Conservation (phyloP, 805 yeast genomes). For the Kodamaea kakaduensis region DNA sequence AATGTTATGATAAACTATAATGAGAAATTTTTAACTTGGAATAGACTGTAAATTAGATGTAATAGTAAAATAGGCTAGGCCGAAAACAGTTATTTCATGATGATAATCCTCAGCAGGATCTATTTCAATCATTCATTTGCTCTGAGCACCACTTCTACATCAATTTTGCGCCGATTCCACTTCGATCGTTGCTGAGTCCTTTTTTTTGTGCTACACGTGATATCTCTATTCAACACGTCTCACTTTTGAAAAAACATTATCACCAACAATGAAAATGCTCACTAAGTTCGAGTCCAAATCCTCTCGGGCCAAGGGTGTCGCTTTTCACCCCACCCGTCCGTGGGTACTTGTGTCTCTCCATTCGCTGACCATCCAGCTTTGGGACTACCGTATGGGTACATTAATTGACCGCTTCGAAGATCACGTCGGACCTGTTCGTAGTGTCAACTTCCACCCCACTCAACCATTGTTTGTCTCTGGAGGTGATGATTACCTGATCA, state of each 20-base stretch:
- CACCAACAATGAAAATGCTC: constrained; percentile 24
- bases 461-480: constrained; percentile 97
- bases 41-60: too few species aligned
- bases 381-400: constrained; percentile 99
- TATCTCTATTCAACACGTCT: constrained; percentile 8
- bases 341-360: constrained; percentile 95
- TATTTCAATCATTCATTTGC: too few species aligned
- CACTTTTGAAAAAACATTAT: constrained; percentile 7
- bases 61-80: too few species aligned
- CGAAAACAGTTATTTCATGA: too few species aligned
- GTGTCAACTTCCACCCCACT: constrained; percentile 94
- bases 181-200: background rate
- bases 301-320: constrained; percentile 95
- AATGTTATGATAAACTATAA: too few species aligned
- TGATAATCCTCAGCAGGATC: too few species aligned
- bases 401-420: constrained; percentile 94
- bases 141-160: background rate
- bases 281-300: constrained; percentile 92
- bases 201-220: constrained; percentile 3
- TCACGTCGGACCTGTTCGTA: constrained; percentile 97
- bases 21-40: too few species aligned
- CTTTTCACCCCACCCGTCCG: constrained; percentile 93
- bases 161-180: background rate
- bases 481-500: constrained; percentile 93
- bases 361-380: constrained; percentile 96